These are phyloP conservation scores for Cryphonectria naterciae DNA, from an alignment of 2,329 filamentous ascomycete species.

Conservation along the genomic window DNA sequence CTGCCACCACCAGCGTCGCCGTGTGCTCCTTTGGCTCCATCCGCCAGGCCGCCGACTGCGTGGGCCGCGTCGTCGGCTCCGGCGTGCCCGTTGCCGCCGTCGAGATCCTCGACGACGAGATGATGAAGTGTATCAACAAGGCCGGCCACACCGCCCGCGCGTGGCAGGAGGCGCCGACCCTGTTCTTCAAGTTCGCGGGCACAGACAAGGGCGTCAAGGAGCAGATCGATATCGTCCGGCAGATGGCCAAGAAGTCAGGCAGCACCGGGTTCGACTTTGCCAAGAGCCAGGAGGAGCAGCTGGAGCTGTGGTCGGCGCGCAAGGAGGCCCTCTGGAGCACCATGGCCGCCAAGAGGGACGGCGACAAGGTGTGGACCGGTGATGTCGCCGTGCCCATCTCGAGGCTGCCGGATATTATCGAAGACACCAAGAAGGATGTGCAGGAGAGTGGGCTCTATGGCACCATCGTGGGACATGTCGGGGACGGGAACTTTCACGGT, in stretches of 20 bases:
- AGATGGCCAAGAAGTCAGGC: slow-evolving; percentile 63
- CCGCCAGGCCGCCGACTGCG: slow-evolving; percentile 76
- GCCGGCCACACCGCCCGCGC: slow-evolving; percentile 66
- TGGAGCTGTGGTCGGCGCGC: slow-evolving; percentile 69
- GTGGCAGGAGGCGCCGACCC: slow-evolving; percentile 75
- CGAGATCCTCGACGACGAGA: slow-evolving; percentile 88
- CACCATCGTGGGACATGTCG: slow-evolving; percentile 71
- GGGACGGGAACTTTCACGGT: slow-evolving; percentile 77
- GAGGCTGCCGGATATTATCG: slow-evolving; percentile 55
- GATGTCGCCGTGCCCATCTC: slow-evolving; percentile 71
- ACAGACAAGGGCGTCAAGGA: slow-evolving; percentile 75
- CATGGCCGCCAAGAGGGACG: slow-evolving; percentile 56
- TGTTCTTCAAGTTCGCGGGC: slow-evolving; percentile 85
- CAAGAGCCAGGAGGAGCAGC: slow-evolving; percentile 67
- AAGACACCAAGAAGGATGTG: slow-evolving; percentile 44
- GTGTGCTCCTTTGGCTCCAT: slow-evolving; percentile 65
- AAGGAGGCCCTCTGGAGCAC: slow-evolving; percentile 53
- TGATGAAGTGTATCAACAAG: slow-evolving; percentile 74
- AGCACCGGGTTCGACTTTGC: slow-evolving; percentile 80
- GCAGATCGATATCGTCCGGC: slow-evolving; percentile 71
- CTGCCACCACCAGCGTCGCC: slow-evolving; percentile 79
- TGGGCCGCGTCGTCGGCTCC: slow-evolving; percentile 76
- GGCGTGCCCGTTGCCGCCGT: slow-evolving; percentile 89
- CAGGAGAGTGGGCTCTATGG: slow-evolving; percentile 48
- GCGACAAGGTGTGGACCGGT: slow-evolving; percentile 65